Evolutionary conservation across 1,284 basidiomycete species (phyloP), one percentile per base, ranked within the genome.

Genomic region (Cutaneotrichosporon dermatis): DNA sequence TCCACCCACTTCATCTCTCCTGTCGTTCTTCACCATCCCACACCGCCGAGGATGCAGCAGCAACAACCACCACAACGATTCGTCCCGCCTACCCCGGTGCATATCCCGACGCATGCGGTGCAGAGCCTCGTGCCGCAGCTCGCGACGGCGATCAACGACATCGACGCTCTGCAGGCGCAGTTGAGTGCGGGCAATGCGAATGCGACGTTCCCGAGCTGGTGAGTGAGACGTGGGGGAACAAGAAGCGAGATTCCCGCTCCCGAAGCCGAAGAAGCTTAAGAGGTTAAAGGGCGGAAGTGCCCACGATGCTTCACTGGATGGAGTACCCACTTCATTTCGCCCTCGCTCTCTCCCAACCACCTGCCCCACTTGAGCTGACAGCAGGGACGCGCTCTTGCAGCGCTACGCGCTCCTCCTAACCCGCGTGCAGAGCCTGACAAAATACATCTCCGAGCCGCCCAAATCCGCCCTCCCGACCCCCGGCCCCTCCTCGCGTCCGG

Each of bases 111-210:
- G 4, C 50, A 61, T 11, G 57, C 65, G 11, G 60, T 76, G 36
- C 70, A 71, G 57, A 62, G 63, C 7, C 65, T 76, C 41, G 68
- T 74, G 13, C 73, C 74, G 6, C 67, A 73, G 1, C 58, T 76
- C 10, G 69, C 68, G 6, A 66, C 67, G 1, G 67, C 74, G n/a
- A 76, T 76, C 62, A 71, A 72, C 52, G 75, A 76, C 58, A 75
- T 76, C 34, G 75, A 76, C 54, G 36, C 56, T 2, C 66, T 75
- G 41, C 67, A 68, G 50, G 57, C 62, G 34, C 62, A 68, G 42
- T 54, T 76, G 6, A 74, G 62, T 4, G 51, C 63, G 3, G 74
- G 74, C 1, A 66, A 65, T 15, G 56, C 59, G 35, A 68, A 75
- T 55, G 68, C 67, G 3, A 65, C 62, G 13, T 58, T 76, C 61